Evolutionary conservation across 345 rosid species (phyloP), one percentile per base, ranked within the genome.

Genomic region (Fremontodendron californicum): DNA sequence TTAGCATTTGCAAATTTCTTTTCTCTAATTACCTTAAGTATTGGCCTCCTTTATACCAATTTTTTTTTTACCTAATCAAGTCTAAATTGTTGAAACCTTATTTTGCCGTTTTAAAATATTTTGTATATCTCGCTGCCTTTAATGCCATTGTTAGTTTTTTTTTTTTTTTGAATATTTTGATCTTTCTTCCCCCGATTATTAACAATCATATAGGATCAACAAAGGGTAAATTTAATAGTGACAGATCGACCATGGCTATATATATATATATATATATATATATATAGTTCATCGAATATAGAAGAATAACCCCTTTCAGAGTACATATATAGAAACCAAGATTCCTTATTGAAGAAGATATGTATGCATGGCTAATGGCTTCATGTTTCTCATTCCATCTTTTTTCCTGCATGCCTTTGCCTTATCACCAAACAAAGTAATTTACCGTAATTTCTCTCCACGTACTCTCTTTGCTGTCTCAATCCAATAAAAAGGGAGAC

Each of bases 281-380:
- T n/a, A n/a, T 4, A 51, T 18, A 51, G 57, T 51, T 51, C 9
- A 19, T 51, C 18, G 15, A 57, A 10, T 25, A 23, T 25, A 12
- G 31, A 25, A 57, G 5, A 10, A 9, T n/a, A n/a, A n/a, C n/a
- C n/a, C n/a, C n/a, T n/a, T 25, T 2, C 4, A 37, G 12, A n/a
- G n/a, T n/a, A n/a, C n/a, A n/a, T 9, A 51, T 55, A 57, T 13
- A 70, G 48, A 67, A 46, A 45, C 3, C 21, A 3, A 15, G 79
- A 66, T 84, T 79, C 77, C 82, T 82, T 78, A 62, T 48, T 1
- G 80, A 51, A 65, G 82, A 78, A 78, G 81, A 76, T 65, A 75
- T 21, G 16, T 51, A 5, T 75, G 37, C 40, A 29, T 45, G 55
- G 54, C 2, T 68, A 13, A 62, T 68, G 12, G n/a, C 55, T 70